Conservation (phyloP, 192 early-diverging fungal species). For the Coemansia erecta region DNA sequence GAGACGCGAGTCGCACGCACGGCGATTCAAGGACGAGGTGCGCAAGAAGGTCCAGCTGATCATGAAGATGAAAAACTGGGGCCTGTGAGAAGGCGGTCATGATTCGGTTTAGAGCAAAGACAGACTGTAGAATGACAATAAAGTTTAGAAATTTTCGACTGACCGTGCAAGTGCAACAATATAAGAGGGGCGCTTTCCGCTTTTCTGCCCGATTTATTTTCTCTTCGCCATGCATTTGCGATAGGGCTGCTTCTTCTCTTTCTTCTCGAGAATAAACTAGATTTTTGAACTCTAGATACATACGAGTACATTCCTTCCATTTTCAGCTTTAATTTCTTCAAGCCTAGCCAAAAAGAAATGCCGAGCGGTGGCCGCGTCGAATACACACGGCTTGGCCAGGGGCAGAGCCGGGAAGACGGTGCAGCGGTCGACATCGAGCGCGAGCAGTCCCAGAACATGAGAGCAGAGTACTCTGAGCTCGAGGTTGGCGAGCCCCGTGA, state of each 20-base stretch:
- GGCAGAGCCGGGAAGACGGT: conserved; percentile 1
- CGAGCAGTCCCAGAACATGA: not conserved
- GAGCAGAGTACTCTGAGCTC: conserved; percentile 33
- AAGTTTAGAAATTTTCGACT: not conserved
- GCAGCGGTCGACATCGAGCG: not conserved
- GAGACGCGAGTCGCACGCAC: conserved; percentile 55
- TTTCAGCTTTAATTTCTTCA: not conserved
- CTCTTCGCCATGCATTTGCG: not conserved
- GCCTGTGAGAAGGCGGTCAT: conserved; percentile 12
- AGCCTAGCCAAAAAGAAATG: not conserved
- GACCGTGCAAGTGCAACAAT: too few relatives aligned
- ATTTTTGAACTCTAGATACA: not conserved
- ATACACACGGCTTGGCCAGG: conserved; percentile 21
- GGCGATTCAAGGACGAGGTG: conserved; percentile 60
- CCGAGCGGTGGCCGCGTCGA: conserved; percentile 1
- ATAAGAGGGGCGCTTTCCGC: not conserved
- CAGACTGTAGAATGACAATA: not conserved
- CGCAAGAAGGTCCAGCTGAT: conserved; percentile 63
- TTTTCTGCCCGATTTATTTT: not conserved
- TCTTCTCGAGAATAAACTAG: not conserved
- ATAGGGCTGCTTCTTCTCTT: not conserved
- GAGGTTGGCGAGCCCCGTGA: conserved; percentile 19
- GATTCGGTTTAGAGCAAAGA: not conserved
- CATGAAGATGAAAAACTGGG: conserved; percentile 60
- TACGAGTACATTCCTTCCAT: not conserved